Base-by-base conservation (phyloP, 257 asterid species). In the Anisodus acutangulus region DNA sequence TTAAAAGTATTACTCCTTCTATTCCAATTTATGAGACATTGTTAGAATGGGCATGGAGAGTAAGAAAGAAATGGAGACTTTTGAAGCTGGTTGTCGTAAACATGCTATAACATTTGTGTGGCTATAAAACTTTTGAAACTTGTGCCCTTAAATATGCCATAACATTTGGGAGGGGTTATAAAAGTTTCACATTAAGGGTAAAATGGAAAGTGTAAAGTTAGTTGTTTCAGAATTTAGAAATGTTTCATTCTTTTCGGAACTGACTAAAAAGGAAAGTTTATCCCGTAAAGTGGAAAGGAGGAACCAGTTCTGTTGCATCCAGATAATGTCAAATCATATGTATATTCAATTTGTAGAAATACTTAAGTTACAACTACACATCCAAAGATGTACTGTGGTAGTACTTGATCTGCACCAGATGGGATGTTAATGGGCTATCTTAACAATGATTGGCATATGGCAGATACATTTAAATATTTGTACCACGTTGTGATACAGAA, bases 351-450 rank as follows among this genome's bases (percentile, higher is more conserved):
- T 43, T 72, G 59, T 2, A n/a, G 80, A 72, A 72, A 45, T 45
- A 72, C n/a, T 45, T n/a, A 45, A 72, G 59, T 47, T 72, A 47
- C 39, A 72, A 47, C 37, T 47, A 72, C 59, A 72, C 59, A 45
- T 45, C 39, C 80, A 47, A 72, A 10, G 37, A 19, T 72, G 41
- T 10, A 45, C 6, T 2, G 39, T 72, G 58, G 39, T 45, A 72
- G 41, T 45, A 47, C 41, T 47, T 11, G 60, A 53, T 74, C 80
- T 72, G 43, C 80, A 49, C 19, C 12, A 74, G 58, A 74, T 49
- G 60, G 60, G 41, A 49, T 47, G 43, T 74, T 13, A 74, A 11
- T 49, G 80, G 43, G 22, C 80, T 11, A 74, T 13, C 59, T 74
- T 74, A 74, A 11, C 19, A 49, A 37, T 22, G 60, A 74, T 19